Evolutionary conservation across 305 asterid genomes (phyloP).

Genomic region (Vinca major): DNA sequence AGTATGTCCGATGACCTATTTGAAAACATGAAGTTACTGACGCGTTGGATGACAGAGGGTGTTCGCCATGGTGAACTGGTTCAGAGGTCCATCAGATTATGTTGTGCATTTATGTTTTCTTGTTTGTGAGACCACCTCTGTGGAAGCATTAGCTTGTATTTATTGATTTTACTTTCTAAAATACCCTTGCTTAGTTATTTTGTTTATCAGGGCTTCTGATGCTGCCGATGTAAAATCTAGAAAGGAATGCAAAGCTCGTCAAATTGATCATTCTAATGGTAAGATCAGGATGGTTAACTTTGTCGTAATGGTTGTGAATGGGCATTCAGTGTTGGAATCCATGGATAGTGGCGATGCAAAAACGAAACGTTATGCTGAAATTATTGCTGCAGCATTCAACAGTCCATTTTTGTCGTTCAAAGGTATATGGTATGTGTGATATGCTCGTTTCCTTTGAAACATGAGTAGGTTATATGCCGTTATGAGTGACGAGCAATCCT

Average conservation of each 20-base stretch:
- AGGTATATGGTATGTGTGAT: slow-evolving; percentile 27
- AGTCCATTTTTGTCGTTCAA: slow-evolving; percentile 50
- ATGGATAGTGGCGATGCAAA: slow-evolving; percentile 32
- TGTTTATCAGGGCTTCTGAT: slow-evolving; percentile 52
- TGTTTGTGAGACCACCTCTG: not conserved
- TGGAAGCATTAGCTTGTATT: not conserved
- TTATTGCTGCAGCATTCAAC: slow-evolving; percentile 38
- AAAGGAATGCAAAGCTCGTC: slow-evolving; percentile 33
- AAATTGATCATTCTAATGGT: slow-evolving; percentile 14
- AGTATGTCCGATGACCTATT: slow-evolving; percentile 37
- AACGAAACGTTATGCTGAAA: slow-evolving; percentile 27
- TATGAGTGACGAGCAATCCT: not conserved
- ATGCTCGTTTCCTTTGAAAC: not conserved
- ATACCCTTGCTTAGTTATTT: not conserved
- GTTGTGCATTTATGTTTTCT: not conserved
- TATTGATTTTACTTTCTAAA: slow-evolving; percentile 5
- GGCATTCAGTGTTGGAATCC: slow-evolving; percentile 51
- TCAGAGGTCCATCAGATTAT: slow-evolving; percentile 31
- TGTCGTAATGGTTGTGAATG: slow-evolving; percentile 74
- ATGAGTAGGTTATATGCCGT: too few species aligned
- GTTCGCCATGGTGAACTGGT: slow-evolving; percentile 54
- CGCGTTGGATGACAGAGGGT: slow-evolving; percentile 59
- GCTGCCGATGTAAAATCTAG: slow-evolving; percentile 21
- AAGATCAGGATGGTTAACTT: slow-evolving; percentile 36
- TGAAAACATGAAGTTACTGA: slow-evolving; percentile 40